Evolutionary conservation across 345 rosid genomes (phyloP).

Genomic region (Citrus maxima): DNA sequence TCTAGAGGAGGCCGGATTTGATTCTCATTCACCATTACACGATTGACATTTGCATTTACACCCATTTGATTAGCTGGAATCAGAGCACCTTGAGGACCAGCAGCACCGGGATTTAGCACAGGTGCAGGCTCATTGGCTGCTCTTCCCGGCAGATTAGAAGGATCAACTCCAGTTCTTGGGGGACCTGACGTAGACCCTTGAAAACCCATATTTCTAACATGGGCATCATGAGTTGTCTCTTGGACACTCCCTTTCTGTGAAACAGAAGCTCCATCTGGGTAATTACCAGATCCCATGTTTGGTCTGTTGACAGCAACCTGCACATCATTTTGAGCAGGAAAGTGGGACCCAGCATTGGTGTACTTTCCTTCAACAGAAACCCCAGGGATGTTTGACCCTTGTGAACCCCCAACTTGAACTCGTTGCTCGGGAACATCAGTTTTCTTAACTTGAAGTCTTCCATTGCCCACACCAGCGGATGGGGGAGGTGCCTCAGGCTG

Average conservation of each 20-base stretch:
- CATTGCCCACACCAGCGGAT: constrained; percentile 30
- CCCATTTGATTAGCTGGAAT: constrained; percentile 50
- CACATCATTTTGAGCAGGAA: constrained; percentile 34
- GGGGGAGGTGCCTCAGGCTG: constrained; percentile 44
- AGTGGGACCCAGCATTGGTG: constrained; percentile 28
- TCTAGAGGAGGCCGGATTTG: constrained; percentile 56
- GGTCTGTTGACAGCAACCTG: constrained; percentile 40
- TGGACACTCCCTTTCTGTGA: constrained; percentile 37
- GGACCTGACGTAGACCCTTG: constrained; percentile 47
- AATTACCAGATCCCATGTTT: constrained; percentile 45
- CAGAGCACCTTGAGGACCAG: constrained; percentile 48
- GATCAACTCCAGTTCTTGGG: constrained; percentile 29
- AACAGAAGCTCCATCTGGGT: constrained; percentile 42
- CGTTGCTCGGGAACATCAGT: constrained; percentile 40
- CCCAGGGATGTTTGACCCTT: constrained; percentile 37
- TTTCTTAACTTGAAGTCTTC: constrained; percentile 38
- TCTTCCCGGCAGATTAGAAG: constrained; percentile 48
- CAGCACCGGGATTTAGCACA: constrained; percentile 42
- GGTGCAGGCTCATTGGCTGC: constrained; percentile 44
- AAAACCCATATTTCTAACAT: constrained; percentile 39
- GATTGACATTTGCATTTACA: constrained; percentile 35
- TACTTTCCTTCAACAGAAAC: constrained; percentile 47
- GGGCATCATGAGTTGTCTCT: constrained; percentile 40
- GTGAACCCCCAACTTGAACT: constrained; percentile 32
- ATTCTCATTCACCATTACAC: constrained; percentile 49